Evolutionary conservation across 2,329 filamentous ascomycete species (phyloP), one percentile per base, ranked within the genome.

Genomic region (Talaromyces sp.): DNA sequence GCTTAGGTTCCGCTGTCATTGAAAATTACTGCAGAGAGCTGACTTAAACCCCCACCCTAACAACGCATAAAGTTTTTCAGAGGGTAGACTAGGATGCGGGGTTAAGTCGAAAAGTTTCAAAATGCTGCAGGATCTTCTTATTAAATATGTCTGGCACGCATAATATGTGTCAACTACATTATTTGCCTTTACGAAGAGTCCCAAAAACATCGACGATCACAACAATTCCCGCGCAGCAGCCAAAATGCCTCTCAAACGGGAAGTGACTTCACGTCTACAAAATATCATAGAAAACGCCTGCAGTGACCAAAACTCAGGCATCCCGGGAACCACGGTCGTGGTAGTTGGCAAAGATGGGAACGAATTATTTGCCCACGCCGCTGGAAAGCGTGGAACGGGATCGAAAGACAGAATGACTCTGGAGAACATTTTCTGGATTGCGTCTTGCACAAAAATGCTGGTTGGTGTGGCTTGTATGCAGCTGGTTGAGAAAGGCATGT

Each of bases 391-490:
- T 55, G 14, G 35, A 10, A 11, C 17, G 24, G 24, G 24, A 27
- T 27, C 24, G 5, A 27, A 27, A 27, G 24, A 27, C 9, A 16
- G 27, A 1, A 37, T 58, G 9, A 29, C 56, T 11, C 9, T 27
- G 9, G 84, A 89, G 33, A 8, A 71, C 84, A 44, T 56, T 1
- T 88, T 86, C 61, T 83, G 80, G 79, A 79, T 83, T 17, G 80
- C 80, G 1, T 80, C 77, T 1, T 82, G 78, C 62, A 81, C 77
- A 0, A 80, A 80, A 59, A 60, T 79, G 47, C 60, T 80, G 1
- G 66, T 66, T 3, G 71, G 69, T 0, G 73, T 80, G 37, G 77
- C 76, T 0, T 77, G 73, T 42, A 75, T 80, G 76, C 77, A 80
- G 57, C 66, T 77, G 4, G 72, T 79, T 2, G 77, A 80, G 57